Conservation (phyloP, 805 yeast species). For the Kluyveromyces starmeri region DNA sequence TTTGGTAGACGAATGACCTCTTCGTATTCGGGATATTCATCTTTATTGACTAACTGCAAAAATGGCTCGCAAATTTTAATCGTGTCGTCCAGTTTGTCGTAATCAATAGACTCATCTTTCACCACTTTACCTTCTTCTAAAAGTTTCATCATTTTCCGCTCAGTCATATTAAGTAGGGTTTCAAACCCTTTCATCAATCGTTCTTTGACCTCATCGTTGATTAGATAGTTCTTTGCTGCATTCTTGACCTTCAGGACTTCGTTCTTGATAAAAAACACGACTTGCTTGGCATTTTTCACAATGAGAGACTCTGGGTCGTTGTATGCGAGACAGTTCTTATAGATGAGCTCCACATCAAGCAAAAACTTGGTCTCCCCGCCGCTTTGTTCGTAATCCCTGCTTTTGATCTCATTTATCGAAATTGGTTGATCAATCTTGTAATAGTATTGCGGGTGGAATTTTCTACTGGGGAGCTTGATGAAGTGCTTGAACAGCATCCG, state of each 20-base stretch:
- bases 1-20: conserved; percentile 64
- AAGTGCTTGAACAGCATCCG: conserved; percentile 40
- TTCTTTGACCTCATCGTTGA: conserved; percentile 20
- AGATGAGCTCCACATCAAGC: conserved; percentile 58
- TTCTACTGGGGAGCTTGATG: conserved; percentile 61
- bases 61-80: conserved; percentile 56
- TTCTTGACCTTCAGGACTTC: conserved; percentile 36
- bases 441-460: conserved; percentile 74
- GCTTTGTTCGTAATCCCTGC: conserved; percentile 27
- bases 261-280: conserved; percentile 47
- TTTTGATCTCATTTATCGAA: conserved; percentile 57
- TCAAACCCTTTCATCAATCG: conserved; percentile 15
- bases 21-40: conserved; percentile 74
- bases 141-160: conserved; percentile 13
- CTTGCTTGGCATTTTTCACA: conserved; percentile 52
- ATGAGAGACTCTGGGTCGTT: conserved; percentile 61
- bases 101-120: conserved; percentile 1
- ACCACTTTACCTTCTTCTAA: conserved; percentile 11
- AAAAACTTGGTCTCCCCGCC: conserved; percentile 34
- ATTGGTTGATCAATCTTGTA: conserved; percentile 55
- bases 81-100: conserved; percentile 18
- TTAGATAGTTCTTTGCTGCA: conserved; percentile 23
- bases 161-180: conserved; percentile 25
- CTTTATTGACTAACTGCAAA: conserved; percentile 60
- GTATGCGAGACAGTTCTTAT: conserved; percentile 60